These are phyloP conservation scores for Eustoma russellianum DNA, from an alignment of 257 asterid species.

Conservation along the genomic window DNA sequence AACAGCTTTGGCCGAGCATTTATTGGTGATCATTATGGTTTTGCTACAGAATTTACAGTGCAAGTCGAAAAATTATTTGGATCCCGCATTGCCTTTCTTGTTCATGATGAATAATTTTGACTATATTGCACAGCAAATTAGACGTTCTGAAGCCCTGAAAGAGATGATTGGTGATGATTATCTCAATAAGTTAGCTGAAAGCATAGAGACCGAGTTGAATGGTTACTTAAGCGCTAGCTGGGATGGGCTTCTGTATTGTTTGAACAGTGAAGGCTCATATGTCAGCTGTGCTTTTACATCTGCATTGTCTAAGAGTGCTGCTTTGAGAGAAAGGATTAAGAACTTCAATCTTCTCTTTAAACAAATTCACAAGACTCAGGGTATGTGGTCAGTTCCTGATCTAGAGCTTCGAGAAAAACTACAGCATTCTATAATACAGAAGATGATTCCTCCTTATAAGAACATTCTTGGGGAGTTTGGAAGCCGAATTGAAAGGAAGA, in stretches of 20 bases:
- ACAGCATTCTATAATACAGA: slow-evolving; percentile 26
- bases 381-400: slow-evolving; percentile 41
- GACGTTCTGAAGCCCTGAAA: slow-evolving; percentile 27
- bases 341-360: slow-evolving; percentile 41
- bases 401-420: slow-evolving; percentile 42
- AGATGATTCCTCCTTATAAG: slow-evolving; percentile 39
- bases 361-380: slow-evolving; percentile 39
- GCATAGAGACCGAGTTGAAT: slow-evolving; percentile 21
- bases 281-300: slow-evolving; percentile 34
- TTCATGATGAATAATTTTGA: slow-evolving; percentile 46
- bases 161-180: slow-evolving; percentile 41
- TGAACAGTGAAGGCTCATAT: slow-evolving; percentile 36
- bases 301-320: slow-evolving; percentile 29
- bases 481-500: slow-evolving; percentile 40
- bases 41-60: slow-evolving; percentile 38
- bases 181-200: slow-evolving; percentile 28
- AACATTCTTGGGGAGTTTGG: slow-evolving; percentile 41
- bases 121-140: slow-evolving; percentile 40
- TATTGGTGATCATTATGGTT: slow-evolving; percentile 33
- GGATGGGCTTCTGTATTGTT: slow-evolving; percentile 35
- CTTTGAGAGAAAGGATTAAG: slow-evolving; percentile 32
- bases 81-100: slow-evolving; percentile 28
- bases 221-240: slow-evolving; percentile 34
- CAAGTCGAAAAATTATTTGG: slow-evolving; percentile 32
- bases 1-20: slow-evolving; percentile 28